phyloP scores from a whole-genome alignment of 192 early-diverging fungal genomes.

The Backusella parvicylindrica region DNA sequence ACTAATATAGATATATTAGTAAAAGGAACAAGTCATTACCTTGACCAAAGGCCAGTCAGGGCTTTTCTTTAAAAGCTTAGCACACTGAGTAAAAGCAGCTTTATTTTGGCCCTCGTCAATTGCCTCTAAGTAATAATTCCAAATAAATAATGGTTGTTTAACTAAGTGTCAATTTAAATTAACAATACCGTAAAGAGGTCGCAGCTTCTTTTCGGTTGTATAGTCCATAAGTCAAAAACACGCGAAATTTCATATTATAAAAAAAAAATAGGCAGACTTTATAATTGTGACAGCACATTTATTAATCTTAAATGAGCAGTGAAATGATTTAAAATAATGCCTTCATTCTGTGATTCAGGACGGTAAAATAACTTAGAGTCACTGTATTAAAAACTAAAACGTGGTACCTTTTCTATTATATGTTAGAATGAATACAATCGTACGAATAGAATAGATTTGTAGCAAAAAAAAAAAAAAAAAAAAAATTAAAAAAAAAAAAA shows the following conservation, averaged over 20 bases:
- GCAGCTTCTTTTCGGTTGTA: constrained; percentile 45
- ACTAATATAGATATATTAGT: neutral
- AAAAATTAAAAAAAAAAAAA: neutral
- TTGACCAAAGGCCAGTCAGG: constrained; percentile 61
- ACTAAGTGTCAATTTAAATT: neutral
- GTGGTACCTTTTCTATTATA: too few species aligned
- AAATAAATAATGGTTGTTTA: neutral
- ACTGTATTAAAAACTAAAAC: too few species aligned
- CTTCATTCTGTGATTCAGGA: too few species aligned
- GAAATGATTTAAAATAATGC: too few species aligned
- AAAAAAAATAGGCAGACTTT: too few species aligned
- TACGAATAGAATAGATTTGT: too few species aligned
- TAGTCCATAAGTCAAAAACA: constrained; percentile 8
- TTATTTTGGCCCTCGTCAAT: constrained; percentile 67
- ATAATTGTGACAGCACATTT: too few species aligned
- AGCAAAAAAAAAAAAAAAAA: neutral
- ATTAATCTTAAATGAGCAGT: too few species aligned
- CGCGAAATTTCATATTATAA: neutral
- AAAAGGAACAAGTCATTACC: constrained; percentile 35
- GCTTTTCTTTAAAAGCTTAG: constrained; percentile 71
- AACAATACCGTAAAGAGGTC: constrained; percentile 56
- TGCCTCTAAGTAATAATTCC: constrained; percentile 38
- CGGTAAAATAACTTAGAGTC: too few species aligned
- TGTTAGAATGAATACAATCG: too few species aligned
- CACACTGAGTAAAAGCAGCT: constrained; percentile 54